phyloP scores from a whole-genome alignment of 2,329 filamentous ascomycete genomes.

The Periconia sp. region DNA sequence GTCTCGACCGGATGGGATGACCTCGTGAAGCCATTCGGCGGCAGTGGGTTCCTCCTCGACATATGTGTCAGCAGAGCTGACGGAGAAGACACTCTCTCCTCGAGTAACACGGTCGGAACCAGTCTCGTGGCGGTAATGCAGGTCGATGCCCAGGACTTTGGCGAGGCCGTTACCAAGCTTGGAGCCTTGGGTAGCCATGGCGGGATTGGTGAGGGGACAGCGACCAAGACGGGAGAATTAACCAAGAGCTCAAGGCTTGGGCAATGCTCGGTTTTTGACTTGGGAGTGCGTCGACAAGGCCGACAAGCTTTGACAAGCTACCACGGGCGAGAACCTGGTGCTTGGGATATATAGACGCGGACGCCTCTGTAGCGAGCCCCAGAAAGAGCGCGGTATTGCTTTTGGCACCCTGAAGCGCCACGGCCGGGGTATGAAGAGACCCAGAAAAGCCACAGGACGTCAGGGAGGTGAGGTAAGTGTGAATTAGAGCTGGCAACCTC shows the following conservation, averaged over 20 bases:
- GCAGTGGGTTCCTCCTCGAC: slow-evolving; percentile 81
- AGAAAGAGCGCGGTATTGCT: slow-evolving; percentile 17
- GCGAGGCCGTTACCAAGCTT: slow-evolving; percentile 76
- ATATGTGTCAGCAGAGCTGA: slow-evolving; percentile 74
- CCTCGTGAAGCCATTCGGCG: slow-evolving; percentile 71
- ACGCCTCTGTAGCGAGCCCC: slow-evolving; percentile 15
- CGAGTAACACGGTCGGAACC: slow-evolving; percentile 69
- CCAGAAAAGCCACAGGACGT: slow-evolving; percentile 11
- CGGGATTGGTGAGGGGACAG: slow-evolving; percentile 3
- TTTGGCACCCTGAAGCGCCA: slow-evolving; percentile 11
- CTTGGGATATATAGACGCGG: slow-evolving; percentile 34
- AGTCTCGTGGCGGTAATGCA: slow-evolving; percentile 69
- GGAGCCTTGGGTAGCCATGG: slow-evolving; percentile 47
- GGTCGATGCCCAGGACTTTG: slow-evolving; percentile 81
- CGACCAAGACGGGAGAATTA: slow-evolving; percentile 9
- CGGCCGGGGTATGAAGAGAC: background rate
- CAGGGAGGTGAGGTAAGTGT: slow-evolving; percentile 1
- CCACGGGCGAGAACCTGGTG: slow-evolving; percentile 28
- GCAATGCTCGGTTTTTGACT: slow-evolving; percentile 4
- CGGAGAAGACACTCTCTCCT: slow-evolving; percentile 80
- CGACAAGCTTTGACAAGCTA: slow-evolving; percentile 32
- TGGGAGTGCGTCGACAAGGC: slow-evolving; percentile 25
- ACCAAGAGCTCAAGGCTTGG: background rate
- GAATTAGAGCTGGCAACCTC: background rate
- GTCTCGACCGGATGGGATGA: slow-evolving; percentile 65